Base-by-base conservation (phyloP, 495 filamentous ascomycete species). In the Penicillium lagena region DNA sequence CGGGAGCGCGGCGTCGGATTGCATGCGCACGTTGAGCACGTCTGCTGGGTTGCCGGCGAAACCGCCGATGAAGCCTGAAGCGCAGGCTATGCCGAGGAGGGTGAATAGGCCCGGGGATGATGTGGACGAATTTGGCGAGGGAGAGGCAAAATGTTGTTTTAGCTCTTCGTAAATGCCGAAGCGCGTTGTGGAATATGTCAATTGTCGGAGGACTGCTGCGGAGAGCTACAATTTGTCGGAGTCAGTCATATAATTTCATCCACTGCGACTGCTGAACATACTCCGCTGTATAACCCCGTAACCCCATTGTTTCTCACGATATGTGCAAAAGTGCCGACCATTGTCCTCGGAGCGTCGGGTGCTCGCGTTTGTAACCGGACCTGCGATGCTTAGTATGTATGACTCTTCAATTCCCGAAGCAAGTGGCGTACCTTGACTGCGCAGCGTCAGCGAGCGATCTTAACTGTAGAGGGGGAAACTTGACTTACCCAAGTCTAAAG, bases 21-120 rank as follows among this genome's bases (percentile, higher is more conserved):
- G 93, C 93, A 98, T 98, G 51, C 93, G 89, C 35, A 98, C 93
- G 67, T 98, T 98, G 45, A 96, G 76, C 9, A 98, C 86, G 60
- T 98, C 93, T 45, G 91, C 91, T 0, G 89, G 87, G 66, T 97
- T 97, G 45, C 93, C 93, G 9, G 87, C 86, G 7, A 96, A 61
- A 17, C 93, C 93, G 45, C 93, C 93, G 5, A 96, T 66, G 63
- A 96, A 85, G 37, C 93, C 93, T 2, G 93, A 94, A 13, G 77
- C 72, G 10, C 79, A 83, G 42, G 90, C 84, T 58, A 97, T 86
- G 48, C 75, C 83, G 50, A 97, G 71, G 1, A 98, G 80, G 13
- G 80, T 74, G 1, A 81, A 68, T 37, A 95, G 73, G 4, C 84
- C 79, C 0, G 86, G 41, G 55, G 71, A 46, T 61, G 57, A 64